Percentiles rank a stretch among this genome's conserved stretches.
These are phyloP conservation scores for Cystobasidium sp. DNA, from an alignment of 1,284 basidiomycete species.

Conservation along the genomic window DNA sequence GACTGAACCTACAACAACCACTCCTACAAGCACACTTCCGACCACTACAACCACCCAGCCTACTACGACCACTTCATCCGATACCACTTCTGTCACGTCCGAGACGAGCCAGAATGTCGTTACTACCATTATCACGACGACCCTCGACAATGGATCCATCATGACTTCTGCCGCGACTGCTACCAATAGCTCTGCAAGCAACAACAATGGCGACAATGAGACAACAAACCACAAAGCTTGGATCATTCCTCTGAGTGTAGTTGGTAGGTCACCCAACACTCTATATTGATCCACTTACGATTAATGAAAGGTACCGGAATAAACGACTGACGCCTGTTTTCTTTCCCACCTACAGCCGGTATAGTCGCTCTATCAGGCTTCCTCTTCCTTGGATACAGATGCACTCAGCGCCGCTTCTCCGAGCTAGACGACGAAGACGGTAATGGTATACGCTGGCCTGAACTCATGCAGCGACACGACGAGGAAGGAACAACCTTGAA, in stretches of 20 bases:
- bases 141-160: conserved; percentile 46
- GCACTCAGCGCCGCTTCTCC: conserved; percentile 51
- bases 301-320: neutral
- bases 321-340: neutral
- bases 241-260: conserved; percentile 52
- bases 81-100: conserved; percentile 17
- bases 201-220: conserved; percentile 23
- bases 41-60: conserved; percentile 5
- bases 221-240: conserved; percentile 47
- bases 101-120: neutral
- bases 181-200: conserved; percentile 41
- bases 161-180: conserved; percentile 43
- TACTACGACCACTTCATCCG: neutral
- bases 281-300: neutral
- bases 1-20: neutral
- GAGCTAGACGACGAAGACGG: conserved; percentile 50
- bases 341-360: conserved; percentile 38
- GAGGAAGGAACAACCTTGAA: conserved; percentile 50
- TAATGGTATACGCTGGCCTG: conserved; percentile 52
- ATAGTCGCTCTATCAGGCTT: conserved; percentile 47
- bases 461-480: conserved; percentile 48
- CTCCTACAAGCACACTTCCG: neutral
- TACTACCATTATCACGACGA: conserved; percentile 48
- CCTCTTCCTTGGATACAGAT: conserved; percentile 49
- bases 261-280: conserved; percentile 46